Percentiles rank a stretch among this genome's conserved stretches.
Evolutionary conservation across 768 basidiomycete species (phyloP).

Genomic region (Termitomyces sp.): DNA sequence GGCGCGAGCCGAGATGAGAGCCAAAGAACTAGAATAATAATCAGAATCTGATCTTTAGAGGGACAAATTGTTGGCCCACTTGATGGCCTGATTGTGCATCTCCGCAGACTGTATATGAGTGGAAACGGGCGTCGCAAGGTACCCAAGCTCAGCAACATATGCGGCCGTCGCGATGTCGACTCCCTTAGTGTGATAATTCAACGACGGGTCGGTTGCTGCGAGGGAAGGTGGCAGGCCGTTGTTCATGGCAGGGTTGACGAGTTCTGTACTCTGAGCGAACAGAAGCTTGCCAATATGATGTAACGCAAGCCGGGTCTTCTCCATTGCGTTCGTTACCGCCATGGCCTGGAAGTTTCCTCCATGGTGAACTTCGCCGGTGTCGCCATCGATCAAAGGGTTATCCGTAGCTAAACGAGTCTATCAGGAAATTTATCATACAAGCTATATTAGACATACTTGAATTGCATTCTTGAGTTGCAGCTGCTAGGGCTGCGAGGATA

Average conservation of each 20-base stretch:
- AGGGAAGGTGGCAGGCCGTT: conserved; percentile 74
- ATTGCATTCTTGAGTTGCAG: conserved; percentile 72
- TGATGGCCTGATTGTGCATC: conserved; percentile 84
- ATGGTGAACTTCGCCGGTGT: conserved; percentile 64
- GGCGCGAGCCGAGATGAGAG: conserved; percentile 72
- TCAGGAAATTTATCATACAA: neutral
- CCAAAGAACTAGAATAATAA: conserved; percentile 42
- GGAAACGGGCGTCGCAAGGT: conserved; percentile 74
- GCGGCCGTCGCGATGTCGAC: conserved; percentile 81
- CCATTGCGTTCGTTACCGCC: conserved; percentile 79
- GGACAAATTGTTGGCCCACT: conserved; percentile 41
- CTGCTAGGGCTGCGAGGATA: conserved; percentile 56
- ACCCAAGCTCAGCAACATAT: conserved; percentile 76
- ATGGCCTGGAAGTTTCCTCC: conserved; percentile 91
- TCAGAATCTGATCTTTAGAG: neutral
- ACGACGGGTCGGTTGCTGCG: conserved; percentile 70
- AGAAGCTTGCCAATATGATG: conserved; percentile 71
- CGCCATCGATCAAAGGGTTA: conserved; percentile 75
- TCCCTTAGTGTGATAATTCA: conserved; percentile 79
- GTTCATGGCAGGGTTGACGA: conserved; percentile 81
- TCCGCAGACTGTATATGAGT: conserved; percentile 83
- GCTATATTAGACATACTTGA: conserved; percentile 53
- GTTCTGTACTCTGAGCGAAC: conserved; percentile 71
- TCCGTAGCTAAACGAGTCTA: conserved; percentile 60
- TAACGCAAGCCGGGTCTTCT: conserved; percentile 75